These are phyloP conservation scores for Pseudogymnoascus sp. DNA, from an alignment of 2,329 filamentous ascomycete genomes.

Conservation along the genomic window DNA sequence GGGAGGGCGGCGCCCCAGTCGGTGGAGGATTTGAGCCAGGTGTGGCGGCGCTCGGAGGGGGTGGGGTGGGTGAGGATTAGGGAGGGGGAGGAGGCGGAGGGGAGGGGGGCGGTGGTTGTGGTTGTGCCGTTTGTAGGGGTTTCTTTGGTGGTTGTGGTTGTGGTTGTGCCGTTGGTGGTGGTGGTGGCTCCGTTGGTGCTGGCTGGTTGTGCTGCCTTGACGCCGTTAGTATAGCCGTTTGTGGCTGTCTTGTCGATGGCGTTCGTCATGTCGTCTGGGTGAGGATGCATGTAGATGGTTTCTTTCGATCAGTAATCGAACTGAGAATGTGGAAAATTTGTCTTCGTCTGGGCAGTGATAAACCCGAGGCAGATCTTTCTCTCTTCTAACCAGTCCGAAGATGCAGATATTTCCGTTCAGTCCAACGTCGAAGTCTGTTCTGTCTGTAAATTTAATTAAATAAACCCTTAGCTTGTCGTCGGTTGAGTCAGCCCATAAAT, in stretches of 20 bases:
- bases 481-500: background rate
- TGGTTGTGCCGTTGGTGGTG: background rate
- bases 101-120: constrained; percentile 12
- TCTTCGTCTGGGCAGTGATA: background rate
- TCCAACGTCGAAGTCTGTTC: background rate
- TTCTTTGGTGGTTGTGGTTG: background rate
- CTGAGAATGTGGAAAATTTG: background rate
- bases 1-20: constrained; percentile 52
- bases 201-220: background rate
- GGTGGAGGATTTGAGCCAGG: constrained; percentile 46
- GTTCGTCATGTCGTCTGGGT: background rate
- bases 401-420: background rate
- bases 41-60: constrained; percentile 41
- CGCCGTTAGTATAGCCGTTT: no score
- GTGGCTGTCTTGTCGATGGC: background rate
- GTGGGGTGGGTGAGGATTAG: constrained; percentile 49
- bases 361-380: background rate
- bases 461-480: background rate
- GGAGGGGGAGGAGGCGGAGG: constrained; percentile 22
- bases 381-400: background rate
- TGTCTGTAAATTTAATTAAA: no score
- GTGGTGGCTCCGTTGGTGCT: background rate
- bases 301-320: background rate
- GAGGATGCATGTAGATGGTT: background rate
- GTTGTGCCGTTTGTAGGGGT: background rate